phyloP scores from a whole-genome alignment of 2,329 filamentous ascomycete genomes.

The Ophiostoma novo-ulmi region DNA sequence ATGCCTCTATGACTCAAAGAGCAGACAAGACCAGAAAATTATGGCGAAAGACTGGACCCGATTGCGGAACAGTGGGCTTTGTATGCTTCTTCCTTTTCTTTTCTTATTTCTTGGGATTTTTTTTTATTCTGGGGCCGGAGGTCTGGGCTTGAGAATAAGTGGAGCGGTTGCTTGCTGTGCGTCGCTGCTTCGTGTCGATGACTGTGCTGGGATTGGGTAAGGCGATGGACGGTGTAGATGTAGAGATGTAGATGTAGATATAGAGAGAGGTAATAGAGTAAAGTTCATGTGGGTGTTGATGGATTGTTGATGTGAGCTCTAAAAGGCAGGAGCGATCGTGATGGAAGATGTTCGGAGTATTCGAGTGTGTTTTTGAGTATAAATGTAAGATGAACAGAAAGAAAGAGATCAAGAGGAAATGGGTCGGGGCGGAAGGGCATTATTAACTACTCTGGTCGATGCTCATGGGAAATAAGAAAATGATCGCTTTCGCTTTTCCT shows the following conservation, averaged over 20 bases:
- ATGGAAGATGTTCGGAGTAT: neutral
- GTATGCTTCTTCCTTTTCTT: constrained; percentile 1
- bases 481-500: constrained; percentile 20
- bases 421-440: constrained; percentile 11
- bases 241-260: neutral
- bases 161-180: constrained; percentile 2
- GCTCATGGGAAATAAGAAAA: neutral
- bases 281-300: neutral
- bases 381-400: neutral
- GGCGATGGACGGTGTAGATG: neutral
- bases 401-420: neutral
- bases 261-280: neutral
- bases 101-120: neutral
- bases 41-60: constrained; percentile 24
- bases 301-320: neutral
- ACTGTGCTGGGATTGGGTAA: constrained; percentile 3
- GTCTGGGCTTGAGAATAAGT: neutral
- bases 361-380: neutral
- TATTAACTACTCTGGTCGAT: constrained; percentile 11
- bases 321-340: neutral
- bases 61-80: constrained; percentile 26
- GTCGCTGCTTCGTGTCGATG: constrained; percentile 2
- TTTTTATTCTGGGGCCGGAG: neutral
- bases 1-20: constrained; percentile 24
- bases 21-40: constrained; percentile 24